These are phyloP conservation scores for Dryas integrifolia DNA, from an alignment of 331 rosid genomes.

Conservation along the genomic window DNA sequence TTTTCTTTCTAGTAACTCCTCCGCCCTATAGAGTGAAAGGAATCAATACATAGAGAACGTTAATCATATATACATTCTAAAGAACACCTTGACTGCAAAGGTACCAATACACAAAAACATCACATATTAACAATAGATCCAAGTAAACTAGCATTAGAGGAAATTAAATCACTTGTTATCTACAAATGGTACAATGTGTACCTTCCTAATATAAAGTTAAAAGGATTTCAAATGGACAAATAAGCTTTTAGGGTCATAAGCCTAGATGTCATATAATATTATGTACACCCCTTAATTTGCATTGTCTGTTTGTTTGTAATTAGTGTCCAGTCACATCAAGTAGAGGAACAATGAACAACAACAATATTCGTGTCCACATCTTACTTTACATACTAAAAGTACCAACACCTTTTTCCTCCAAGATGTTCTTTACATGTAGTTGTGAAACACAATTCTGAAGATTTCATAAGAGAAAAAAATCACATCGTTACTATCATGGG, in stretches of 20 bases:
- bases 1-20: conserved; percentile 60
- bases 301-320: background rate
- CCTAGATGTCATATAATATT: no score
- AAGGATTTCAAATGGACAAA: no score
- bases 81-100: background rate
- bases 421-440: background rate
- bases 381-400: background rate
- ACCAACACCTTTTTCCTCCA: background rate
- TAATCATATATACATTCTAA: background rate
- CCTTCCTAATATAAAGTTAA: background rate
- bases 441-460: background rate
- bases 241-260: no score
- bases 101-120: background rate
- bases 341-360: background rate
- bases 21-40: conserved; percentile 60
- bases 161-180: background rate
- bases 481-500: background rate
- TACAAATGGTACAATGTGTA: background rate
- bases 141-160: background rate
- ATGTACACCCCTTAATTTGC: background rate
- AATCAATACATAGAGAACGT: background rate
- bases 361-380: background rate
- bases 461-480: background rate
- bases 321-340: background rate
- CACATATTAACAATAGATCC: conserved; percentile 2